Base-by-base conservation (phyloP, 73 alveolate species). In the Paraurostyla sp. region DNA sequence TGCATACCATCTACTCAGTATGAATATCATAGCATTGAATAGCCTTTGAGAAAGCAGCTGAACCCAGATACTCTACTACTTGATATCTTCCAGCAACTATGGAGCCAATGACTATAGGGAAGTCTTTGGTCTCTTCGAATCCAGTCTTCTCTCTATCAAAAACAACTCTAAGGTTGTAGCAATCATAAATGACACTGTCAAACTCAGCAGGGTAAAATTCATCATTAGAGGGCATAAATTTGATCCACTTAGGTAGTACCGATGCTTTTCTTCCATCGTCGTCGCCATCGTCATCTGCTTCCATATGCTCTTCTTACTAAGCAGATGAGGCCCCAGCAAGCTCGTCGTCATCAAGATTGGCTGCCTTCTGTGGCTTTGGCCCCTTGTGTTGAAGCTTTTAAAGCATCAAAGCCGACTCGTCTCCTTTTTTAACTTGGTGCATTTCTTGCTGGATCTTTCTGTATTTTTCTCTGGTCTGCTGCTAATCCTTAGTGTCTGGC, bases 91-190 rank as follows among this genome's bases (percentile, higher is more conserved):
- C 99, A 0, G 99, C 99, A 0, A 96, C 96, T 63, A 96, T 96
- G 45, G 97, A 94, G 86, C 97, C 97, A 20, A 97, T 94, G 30
- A 98, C 99, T n/a, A 98, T 97, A 35, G 96, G 98, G 87, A 97
- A 93, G 69, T 96, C 99, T 90, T 98, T 98, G 27, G 99, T 94
- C 83, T 98, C 99, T 90, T 98, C 99, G 83, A 98, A 98, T 46
- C 99, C 99, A 0, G 99, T 98, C 93, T 98, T 98, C 90, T 99
- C 99, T 68, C 99, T 97, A 86, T 99, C 99, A 71, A 97, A 98
- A 13, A 99, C 99, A 16, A 99, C 99, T 68, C 98, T 97, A 76
- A 98, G 93, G 71, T 97, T 94, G 94, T 97, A 98, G 94, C 99
- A 98, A 96, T 98, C 99, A 78, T 95, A 98, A 41, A 98, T 94